These are phyloP conservation scores for Sanghuangporus weigelae DNA, from an alignment of 1,284 basidiomycete species.

Conservation along the genomic window DNA sequence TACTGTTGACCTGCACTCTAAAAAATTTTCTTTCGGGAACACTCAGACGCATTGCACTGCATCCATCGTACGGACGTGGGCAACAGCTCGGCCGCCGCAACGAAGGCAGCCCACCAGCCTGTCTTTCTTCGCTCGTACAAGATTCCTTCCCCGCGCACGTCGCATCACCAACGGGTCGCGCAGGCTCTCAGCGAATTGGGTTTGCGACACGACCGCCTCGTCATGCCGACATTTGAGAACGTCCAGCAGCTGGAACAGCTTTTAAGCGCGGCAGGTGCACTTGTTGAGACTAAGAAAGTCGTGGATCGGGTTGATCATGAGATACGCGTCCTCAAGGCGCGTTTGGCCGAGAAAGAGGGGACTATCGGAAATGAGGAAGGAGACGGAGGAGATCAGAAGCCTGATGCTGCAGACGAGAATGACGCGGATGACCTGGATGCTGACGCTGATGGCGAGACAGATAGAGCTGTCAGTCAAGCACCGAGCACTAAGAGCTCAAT, in stretches of 20 bases:
- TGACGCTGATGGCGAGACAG: slow-evolving; percentile 50
- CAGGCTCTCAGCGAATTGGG: slow-evolving; percentile 74
- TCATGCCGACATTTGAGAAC: slow-evolving; percentile 89
- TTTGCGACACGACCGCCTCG: slow-evolving; percentile 66
- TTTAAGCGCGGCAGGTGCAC: slow-evolving; percentile 60
- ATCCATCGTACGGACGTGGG: slow-evolving; percentile 67
- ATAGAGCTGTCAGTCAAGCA: slow-evolving; percentile 35
- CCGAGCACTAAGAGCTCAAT: slow-evolving; percentile 30
- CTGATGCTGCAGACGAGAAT: slow-evolving; percentile 30
- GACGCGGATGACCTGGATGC: slow-evolving; percentile 25
- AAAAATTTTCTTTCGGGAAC: neutral
- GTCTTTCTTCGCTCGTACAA: slow-evolving; percentile 81
- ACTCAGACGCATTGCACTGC: slow-evolving; percentile 65
- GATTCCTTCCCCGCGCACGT: slow-evolving; percentile 70
- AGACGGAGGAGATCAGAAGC: slow-evolving; percentile 28
- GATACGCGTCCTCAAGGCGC: slow-evolving; percentile 61
- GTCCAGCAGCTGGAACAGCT: slow-evolving; percentile 67
- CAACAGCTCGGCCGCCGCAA: slow-evolving; percentile 44
- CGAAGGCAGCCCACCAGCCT: slow-evolving; percentile 72
- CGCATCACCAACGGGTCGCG: slow-evolving; percentile 67
- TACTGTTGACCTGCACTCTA: slow-evolving; percentile 4
- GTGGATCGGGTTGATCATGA: slow-evolving; percentile 85
- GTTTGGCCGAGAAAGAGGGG: slow-evolving; percentile 54
- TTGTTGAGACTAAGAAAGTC: slow-evolving; percentile 86
- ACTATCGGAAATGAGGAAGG: slow-evolving; percentile 28